A percentile compares a stretch with the other conserved stretches of the same genome.
Evolutionary conservation across 441 rosid genomes (phyloP).

Genomic region (Corymbia calophylla): DNA sequence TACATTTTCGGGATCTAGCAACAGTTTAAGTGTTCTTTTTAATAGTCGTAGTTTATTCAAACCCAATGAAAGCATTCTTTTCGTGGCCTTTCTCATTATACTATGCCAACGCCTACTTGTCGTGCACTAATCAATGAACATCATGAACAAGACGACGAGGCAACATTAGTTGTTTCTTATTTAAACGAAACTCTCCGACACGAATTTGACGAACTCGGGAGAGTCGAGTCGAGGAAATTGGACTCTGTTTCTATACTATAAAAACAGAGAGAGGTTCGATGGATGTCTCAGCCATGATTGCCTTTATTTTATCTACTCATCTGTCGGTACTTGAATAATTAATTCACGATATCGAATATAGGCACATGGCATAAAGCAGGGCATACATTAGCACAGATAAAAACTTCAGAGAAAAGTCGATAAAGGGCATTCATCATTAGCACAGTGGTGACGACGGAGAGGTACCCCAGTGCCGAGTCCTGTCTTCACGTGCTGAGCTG

Average conservation of each 20-base stretch:
- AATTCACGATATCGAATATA: neutral
- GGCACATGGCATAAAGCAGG: neutral
- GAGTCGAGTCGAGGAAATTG: neutral
- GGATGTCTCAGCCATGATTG: neutral
- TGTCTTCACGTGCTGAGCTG: constrained; percentile 5
- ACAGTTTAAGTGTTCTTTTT: neutral
- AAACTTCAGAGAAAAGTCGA: neutral
- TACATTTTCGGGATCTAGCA: neutral
- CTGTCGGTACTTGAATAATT: neutral
- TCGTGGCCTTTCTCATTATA: neutral
- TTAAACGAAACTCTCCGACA: neutral
- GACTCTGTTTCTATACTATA: neutral
- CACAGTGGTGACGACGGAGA: neutral
- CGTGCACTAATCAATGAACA: neutral
- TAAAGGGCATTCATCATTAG: neutral
- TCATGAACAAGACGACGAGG: neutral
- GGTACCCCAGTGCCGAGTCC: neutral
- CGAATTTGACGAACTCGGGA: neutral
- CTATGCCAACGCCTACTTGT: neutral
- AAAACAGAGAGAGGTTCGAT: neutral
- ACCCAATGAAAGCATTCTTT: too few relatives aligned
- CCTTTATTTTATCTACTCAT: neutral
- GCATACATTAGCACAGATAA: neutral
- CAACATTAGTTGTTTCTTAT: neutral
- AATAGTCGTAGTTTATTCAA: neutral